These are phyloP conservation scores for Solanum peruvianum DNA, from an alignment of 257 asterid species.

Conservation along the genomic window DNA sequence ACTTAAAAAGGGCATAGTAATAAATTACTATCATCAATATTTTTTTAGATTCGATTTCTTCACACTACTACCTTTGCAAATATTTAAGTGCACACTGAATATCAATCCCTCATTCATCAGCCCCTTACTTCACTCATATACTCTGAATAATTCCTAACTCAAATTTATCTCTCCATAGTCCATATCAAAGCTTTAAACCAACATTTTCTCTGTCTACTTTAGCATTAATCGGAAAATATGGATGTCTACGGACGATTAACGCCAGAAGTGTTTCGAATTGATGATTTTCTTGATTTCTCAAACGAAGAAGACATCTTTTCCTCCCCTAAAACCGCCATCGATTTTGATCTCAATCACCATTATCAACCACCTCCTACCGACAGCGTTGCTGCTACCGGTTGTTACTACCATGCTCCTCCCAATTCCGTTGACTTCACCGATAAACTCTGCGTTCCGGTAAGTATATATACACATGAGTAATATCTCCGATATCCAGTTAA, in stretches of 20 bases:
- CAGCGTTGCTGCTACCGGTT: neutral
- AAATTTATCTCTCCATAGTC: neutral
- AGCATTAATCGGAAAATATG: conserved; percentile 4
- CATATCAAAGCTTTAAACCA: neutral
- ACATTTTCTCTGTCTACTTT: neutral
- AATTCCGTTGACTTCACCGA: conserved; percentile 28
- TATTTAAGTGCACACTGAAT: neutral
- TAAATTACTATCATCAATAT: neutral
- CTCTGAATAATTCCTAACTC: neutral
- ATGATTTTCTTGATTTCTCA: conserved; percentile 54
- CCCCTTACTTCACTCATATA: neutral
- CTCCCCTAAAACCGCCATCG: conserved; percentile 4
- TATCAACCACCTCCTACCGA: neutral
- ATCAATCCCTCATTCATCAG: neutral
- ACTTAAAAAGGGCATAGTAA: neutral
- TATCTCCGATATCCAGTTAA: neutral
- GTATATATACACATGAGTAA: neutral
- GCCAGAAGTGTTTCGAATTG: conserved; percentile 16
- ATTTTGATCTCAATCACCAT: neutral
- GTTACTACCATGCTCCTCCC: conserved; percentile 2
- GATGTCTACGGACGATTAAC: conserved; percentile 40
- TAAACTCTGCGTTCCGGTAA: conserved; percentile 40
- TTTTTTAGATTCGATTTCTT: too few species aligned
- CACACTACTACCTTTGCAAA: neutral
- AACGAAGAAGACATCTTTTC: conserved; percentile 34